These are phyloP conservation scores for Phoma sp. DNA, from an alignment of 2,329 filamentous ascomycete species.

Conservation along the genomic window DNA sequence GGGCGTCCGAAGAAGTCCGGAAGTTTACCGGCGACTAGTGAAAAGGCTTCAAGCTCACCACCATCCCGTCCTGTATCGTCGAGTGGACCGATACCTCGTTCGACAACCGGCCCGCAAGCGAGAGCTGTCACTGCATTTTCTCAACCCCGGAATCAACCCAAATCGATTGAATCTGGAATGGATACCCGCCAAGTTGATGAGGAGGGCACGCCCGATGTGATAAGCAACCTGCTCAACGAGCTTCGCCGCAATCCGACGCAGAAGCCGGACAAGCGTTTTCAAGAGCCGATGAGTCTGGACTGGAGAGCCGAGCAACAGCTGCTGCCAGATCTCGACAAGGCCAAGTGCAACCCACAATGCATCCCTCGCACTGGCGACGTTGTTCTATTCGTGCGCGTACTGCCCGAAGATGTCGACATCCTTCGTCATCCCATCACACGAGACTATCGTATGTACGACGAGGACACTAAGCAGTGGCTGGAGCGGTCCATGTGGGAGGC, in stretches of 20 bases:
- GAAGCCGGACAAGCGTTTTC: slow-evolving; percentile 53
- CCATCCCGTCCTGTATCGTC: too few relatives aligned
- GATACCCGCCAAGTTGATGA: slow-evolving; percentile 50
- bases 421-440: slow-evolving; percentile 31
- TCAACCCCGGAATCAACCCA: slow-evolving; percentile 25
- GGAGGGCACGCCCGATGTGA: slow-evolving; percentile 62
- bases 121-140: too few relatives aligned
- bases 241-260: slow-evolving; percentile 48
- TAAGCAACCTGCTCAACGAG: slow-evolving; percentile 56
- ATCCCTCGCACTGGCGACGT: slow-evolving; percentile 63
- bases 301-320: slow-evolving; percentile 59
- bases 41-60: not conserved
- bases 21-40: slow-evolving; percentile 7
- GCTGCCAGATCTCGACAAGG: slow-evolving; percentile 51
- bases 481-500: slow-evolving; percentile 61
- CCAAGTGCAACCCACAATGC: slow-evolving; percentile 56
- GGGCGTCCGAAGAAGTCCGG: slow-evolving; percentile 11
- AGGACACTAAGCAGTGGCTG: slow-evolving; percentile 34
- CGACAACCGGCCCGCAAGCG: too few relatives aligned
- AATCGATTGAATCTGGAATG: slow-evolving; percentile 24
- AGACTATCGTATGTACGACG: slow-evolving; percentile 33
- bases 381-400: slow-evolving; percentile 57
- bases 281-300: slow-evolving; percentile 60
- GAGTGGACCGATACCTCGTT: too few relatives aligned
- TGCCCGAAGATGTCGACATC: slow-evolving; percentile 38